Base-by-base conservation (phyloP, 2,329 filamentous ascomycete species). In the Cercospora zeina region DNA sequence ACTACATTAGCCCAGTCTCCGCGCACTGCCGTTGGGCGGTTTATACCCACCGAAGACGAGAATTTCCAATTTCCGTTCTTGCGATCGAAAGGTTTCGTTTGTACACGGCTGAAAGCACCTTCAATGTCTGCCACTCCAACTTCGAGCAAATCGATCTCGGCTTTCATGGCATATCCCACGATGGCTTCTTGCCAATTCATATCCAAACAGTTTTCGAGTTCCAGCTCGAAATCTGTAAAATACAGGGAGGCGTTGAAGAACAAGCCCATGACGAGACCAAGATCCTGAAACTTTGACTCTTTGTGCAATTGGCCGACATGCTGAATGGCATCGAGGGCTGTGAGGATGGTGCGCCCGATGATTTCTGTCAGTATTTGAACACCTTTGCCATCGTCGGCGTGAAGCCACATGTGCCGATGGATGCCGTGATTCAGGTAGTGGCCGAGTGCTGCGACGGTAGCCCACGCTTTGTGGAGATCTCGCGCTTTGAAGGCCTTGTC, bases 391-490 rank as follows among this genome's bases (percentile, higher is more conserved):
- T 63, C 61, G 13, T 63, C 61, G 19, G 45, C 51, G 5, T 36
- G 31, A 4, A 53, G 14, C 61, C 61, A 63, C 6, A 37, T 19
- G 16, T 53, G 21, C 19, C 50, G 3, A 13, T 61, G 59, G 30
- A 6, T 14, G 9, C 33, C 31, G 21, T 56, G 47, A 19, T 60
- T 50, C 6, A 63, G 57, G 14, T 60, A 63, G 13, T 63, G 57
- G 1, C 39, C 61, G 6, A 63, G 34, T 24, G 57, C 31, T 13
- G 61, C 51, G 21, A 60, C 37, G 34, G 47, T 51, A n/a, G 61
- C 57, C 61, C 61, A 63, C n/a, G 42, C 49, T 27, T 60, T 51
- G 31, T 63, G 61, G 8, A 57, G 21, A 16, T 60, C 56, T 13
- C 36, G 57, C 21, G 42, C 37, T 8, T 16, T 47, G 21, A 56